These are phyloP conservation scores for Yamadazyma triangularis DNA, from an alignment of 1,139 yeast species.

Conservation along the genomic window DNA sequence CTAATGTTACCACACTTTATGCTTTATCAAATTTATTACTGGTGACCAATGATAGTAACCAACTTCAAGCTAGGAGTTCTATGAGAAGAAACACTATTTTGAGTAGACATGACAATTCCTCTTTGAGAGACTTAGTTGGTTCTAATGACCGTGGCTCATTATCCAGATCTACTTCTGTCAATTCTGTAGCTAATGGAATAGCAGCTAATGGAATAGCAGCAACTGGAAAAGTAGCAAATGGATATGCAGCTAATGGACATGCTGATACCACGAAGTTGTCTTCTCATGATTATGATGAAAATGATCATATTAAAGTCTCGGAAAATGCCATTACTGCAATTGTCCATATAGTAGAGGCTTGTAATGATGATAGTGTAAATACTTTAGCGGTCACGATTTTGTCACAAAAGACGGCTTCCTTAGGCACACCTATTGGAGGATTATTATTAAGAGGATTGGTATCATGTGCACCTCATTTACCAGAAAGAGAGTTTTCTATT, in stretches of 20 bases:
- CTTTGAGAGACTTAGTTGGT: slow-evolving; percentile 12
- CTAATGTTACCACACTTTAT: slow-evolving; percentile 82
- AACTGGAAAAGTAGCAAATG: no score
- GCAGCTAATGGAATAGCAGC: no score
- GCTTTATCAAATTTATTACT: slow-evolving; percentile 73
- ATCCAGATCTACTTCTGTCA: slow-evolving; percentile 7
- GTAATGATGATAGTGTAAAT: slow-evolving; percentile 73
- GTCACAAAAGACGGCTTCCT: slow-evolving; percentile 67
- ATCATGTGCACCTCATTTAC: slow-evolving; percentile 53
- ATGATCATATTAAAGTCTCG: slow-evolving; percentile 35
- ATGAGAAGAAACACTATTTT: slow-evolving; percentile 20
- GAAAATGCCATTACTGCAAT: slow-evolving; percentile 68
- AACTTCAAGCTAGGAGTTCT: slow-evolving; percentile 17
- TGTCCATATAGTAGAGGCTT: slow-evolving; percentile 64
- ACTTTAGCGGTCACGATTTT: slow-evolving; percentile 78
- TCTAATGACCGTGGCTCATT: slow-evolving; percentile 4
- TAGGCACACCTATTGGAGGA: slow-evolving; percentile 33
- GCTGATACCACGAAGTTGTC: slow-evolving; percentile 2
- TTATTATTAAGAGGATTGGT: slow-evolving; percentile 53
- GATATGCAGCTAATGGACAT: slow-evolving; percentile 3
- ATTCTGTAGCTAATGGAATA: slow-evolving; percentile 2
- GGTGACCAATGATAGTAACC: slow-evolving; percentile 42
- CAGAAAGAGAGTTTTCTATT: slow-evolving; percentile 55
- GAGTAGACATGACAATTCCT: slow-evolving; percentile 14
- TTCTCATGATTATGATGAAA: slow-evolving; percentile 21